Percentiles rank a stretch among this genome's conserved stretches.
Evolutionary conservation across 139 green algal species (phyloP).

Genomic region (Volvox reticuliferus): DNA sequence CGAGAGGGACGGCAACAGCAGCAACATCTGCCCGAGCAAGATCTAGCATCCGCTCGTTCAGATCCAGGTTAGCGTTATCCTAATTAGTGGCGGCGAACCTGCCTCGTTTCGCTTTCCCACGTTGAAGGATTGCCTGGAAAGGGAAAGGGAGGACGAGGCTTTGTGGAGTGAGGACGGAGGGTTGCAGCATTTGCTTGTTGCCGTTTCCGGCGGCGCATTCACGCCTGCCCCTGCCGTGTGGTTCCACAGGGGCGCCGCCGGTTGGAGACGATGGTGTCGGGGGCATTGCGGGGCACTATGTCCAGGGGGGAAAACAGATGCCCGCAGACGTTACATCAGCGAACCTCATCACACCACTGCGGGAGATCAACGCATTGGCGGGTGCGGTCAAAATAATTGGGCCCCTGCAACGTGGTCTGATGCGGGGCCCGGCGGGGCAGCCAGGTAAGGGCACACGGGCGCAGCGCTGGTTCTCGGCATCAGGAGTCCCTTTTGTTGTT

Average conservation of each 20-base stretch:
- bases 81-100: too few species aligned
- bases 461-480: too few species aligned
- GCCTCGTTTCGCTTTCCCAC: too few species aligned
- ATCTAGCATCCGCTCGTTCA: background rate
- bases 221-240: too few species aligned
- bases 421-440: background rate
- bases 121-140: too few species aligned
- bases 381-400: background rate
- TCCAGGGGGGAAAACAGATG: too few species aligned
- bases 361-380: conserved; percentile 32
- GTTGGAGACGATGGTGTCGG: background rate
- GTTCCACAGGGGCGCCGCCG: background rate
- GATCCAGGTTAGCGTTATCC: conserved; percentile 2
- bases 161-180: too few species aligned
- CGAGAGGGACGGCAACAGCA: background rate
- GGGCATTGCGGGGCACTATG: too few species aligned
- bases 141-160: too few species aligned
- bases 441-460: background rate
- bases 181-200: too few species aligned
- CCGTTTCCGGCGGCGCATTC: too few species aligned
- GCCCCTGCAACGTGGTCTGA: conserved; percentile 11
- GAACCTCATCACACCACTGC: conserved; percentile 43
- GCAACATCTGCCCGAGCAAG: background rate
- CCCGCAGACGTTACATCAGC: background rate
- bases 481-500: too few species aligned